phyloP scores from a whole-genome alignment of 139 green algal genomes.

The Picochlorum sp. region DNA sequence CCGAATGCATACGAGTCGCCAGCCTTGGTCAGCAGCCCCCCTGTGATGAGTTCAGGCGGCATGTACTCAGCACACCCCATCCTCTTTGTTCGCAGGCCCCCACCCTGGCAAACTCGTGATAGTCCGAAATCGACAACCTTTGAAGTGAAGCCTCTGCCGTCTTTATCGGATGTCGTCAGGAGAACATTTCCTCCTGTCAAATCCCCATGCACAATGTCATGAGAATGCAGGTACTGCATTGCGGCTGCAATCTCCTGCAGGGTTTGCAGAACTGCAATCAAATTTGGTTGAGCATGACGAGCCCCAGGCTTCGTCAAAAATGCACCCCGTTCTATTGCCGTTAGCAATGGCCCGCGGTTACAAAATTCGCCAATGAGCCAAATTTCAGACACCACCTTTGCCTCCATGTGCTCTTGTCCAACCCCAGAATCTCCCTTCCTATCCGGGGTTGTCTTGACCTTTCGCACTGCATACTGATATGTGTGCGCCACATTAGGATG shows the following conservation, averaged over 20 bases:
- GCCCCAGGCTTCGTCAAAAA: slow-evolving; percentile 32
- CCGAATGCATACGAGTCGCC: slow-evolving; percentile 41
- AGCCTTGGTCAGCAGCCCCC: slow-evolving; percentile 27
- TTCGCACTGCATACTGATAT: slow-evolving; percentile 34
- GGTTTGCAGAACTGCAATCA: slow-evolving; percentile 35
- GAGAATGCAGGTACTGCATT: slow-evolving; percentile 34
- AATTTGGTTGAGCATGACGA: slow-evolving; percentile 29
- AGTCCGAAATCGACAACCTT: slow-evolving; percentile 71
- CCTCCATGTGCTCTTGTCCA: background rate
- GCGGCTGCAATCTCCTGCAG: slow-evolving; percentile 39
- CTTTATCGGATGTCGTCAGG: slow-evolving; percentile 25
- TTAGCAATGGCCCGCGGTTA: slow-evolving; percentile 37
- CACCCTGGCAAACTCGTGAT: slow-evolving; percentile 34
- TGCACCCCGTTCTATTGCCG: slow-evolving; percentile 37
- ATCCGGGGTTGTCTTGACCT: background rate
- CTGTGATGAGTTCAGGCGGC: slow-evolving; percentile 30
- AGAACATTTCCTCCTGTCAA: slow-evolving; percentile 33
- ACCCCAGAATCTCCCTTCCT: slow-evolving; percentile 1
- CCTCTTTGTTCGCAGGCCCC: slow-evolving; percentile 20
- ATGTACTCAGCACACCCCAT: slow-evolving; percentile 38
- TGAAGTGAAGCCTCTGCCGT: slow-evolving; percentile 22
- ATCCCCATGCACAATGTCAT: slow-evolving; percentile 35
- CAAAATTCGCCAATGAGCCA: slow-evolving; percentile 41
- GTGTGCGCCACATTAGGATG: slow-evolving; percentile 45
- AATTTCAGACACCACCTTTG: slow-evolving; percentile 20